Evolutionary conservation across 1,284 basidiomycete genomes (phyloP).

Genomic region (Trichosporon sp.): DNA sequence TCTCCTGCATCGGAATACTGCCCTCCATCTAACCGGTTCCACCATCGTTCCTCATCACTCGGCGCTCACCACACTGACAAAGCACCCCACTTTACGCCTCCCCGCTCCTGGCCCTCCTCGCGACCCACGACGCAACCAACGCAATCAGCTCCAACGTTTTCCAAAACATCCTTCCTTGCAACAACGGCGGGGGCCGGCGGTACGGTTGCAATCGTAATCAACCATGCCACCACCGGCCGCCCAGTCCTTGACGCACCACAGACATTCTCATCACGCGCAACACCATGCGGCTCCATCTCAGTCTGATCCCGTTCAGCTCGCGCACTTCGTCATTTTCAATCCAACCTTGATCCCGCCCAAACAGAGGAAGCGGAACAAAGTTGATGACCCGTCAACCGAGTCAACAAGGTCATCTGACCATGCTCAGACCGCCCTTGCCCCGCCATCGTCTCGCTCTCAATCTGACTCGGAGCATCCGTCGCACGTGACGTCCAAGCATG

Average conservation of each 20-base stretch:
- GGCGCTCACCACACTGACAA: not conserved
- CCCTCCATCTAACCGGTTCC: not conserved
- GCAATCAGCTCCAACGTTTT: not conserved
- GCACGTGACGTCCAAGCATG: not conserved
- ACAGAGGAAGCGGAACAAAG: slow-evolving; percentile 4
- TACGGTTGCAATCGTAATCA: slow-evolving; percentile 3
- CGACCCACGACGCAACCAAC: slow-evolving; percentile 1
- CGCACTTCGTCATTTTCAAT: slow-evolving; percentile 54
- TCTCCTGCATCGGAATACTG: slow-evolving; percentile 10
- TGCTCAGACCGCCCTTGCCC: not conserved
- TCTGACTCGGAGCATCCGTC: not conserved
- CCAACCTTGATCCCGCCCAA: slow-evolving; percentile 36
- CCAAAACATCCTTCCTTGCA: not conserved
- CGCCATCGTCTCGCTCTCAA: not conserved
- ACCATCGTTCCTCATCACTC: slow-evolving; percentile 11
- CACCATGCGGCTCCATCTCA: not conserved
- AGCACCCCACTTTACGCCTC: not conserved
- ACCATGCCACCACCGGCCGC: slow-evolving; percentile 18
- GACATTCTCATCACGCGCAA: not conserved
- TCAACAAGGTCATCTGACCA: slow-evolving; percentile 8
- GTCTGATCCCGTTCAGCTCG: slow-evolving; percentile 32
- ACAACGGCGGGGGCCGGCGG: slow-evolving; percentile 9
- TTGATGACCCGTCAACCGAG: not conserved
- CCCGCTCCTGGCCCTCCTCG: not conserved
- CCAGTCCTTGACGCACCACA: slow-evolving; percentile 9